Conservation (phyloP, 257 asterid species). For the Solanum pimpinellifolium region DNA sequence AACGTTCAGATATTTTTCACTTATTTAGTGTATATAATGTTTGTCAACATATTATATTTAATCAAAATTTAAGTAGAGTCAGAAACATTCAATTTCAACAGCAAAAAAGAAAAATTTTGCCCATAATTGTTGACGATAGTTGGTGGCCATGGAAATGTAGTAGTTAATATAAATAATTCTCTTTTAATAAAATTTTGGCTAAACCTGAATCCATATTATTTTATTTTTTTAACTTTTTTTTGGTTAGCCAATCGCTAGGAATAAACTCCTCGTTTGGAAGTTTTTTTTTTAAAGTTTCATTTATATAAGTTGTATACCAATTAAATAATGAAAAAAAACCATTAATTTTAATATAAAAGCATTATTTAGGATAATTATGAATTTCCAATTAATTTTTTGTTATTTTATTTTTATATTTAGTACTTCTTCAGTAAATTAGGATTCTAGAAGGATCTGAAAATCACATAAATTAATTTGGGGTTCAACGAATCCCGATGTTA, state of each 20-base stretch:
- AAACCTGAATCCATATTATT: background rate
- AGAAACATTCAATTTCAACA: background rate
- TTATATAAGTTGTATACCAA: background rate
- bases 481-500: background rate
- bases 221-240: no score
- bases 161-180: background rate
- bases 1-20: background rate
- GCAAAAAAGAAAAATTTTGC: background rate
- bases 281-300: no score
- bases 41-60: background rate
- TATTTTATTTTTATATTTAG: no score
- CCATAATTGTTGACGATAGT: background rate
- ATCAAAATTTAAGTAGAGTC: background rate
- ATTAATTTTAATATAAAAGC: background rate
- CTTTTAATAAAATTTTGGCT: no score
- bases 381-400: background rate
- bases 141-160: background rate
- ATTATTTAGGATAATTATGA: background rate
- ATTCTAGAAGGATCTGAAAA: background rate
- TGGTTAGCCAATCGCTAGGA: background rate
- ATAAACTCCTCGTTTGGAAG: background rate
- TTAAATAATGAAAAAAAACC: background rate
- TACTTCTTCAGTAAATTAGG: background rate
- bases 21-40: background rate
- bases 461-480: background rate